Base-by-base conservation (phyloP, 345 rosid species). In the Eucalyptus fibrosa region DNA sequence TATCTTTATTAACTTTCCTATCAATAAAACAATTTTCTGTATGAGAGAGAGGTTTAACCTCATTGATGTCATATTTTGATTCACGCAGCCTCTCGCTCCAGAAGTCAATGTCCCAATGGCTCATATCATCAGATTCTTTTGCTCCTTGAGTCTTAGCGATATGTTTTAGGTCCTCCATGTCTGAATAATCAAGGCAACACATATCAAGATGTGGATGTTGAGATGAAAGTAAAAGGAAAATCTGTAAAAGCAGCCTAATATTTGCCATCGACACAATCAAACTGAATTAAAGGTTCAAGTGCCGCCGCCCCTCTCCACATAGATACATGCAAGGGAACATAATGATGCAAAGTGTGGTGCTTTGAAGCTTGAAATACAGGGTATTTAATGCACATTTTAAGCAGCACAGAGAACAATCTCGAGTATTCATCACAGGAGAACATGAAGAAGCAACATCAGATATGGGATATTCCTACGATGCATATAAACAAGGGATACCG, bases 81-180 rank as follows among this genome's bases (percentile, higher is more conserved):
- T 97, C 99, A 88, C 98, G 99, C 89, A 96, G 98, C 94, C 98
- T 96, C 94, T 96, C 98, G 87, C 97, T 96, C 99, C 99, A 97
- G 93, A 95, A 97, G 88, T 50, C 90, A 50, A 92, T 93, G 92
- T 96, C 99, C 99, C 99, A 97, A 86, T 96, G 95, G 88, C 53
- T 94, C 94, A 97, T 90, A 82, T 93, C 94, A 90, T 92, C 91
- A 92, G 96, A 94, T 95, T 96, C 98, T 56, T 37, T 55, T 60
- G 97, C 97, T 86, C 95, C 96, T 93, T 96, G 96, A 90, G 42
- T 90, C 92, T 95, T 96, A 87, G 98, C 92, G 83, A 94, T 95
- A 82, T 9, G 90, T 91, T 96, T 94, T 83, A 97, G 95, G 92
- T 96, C 98, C 90, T 96, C 98, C 93, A 96, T 90, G 91, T 97